phyloP scores from a whole-genome alignment of 805 yeast species.

The Deakozyma indianensis region DNA sequence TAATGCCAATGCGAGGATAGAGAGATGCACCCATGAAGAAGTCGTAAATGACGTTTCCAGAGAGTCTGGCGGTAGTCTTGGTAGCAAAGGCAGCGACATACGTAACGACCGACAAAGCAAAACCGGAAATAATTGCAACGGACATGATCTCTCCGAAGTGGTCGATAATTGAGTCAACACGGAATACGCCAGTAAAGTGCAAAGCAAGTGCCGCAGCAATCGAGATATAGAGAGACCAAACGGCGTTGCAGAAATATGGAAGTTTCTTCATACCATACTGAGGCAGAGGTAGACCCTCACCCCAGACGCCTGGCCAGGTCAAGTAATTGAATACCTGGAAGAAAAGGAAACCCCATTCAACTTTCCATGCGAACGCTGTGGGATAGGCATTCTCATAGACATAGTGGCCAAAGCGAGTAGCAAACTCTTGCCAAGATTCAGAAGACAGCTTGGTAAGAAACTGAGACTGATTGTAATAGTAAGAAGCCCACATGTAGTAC shows the following conservation, averaged over 20 bases:
- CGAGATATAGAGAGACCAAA: slow-evolving; percentile 65
- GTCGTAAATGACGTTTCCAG: slow-evolving; percentile 84
- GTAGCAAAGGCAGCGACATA: slow-evolving; percentile 55
- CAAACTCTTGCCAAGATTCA: slow-evolving; percentile 29
- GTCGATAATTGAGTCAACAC: slow-evolving; percentile 60
- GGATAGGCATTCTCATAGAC: slow-evolving; percentile 32
- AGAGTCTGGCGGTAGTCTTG: slow-evolving; percentile 76
- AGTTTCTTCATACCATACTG: slow-evolving; percentile 70
- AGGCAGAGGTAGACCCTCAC: slow-evolving; percentile 82
- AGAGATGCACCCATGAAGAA: slow-evolving; percentile 95
- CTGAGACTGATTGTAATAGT: slow-evolving; percentile 60
- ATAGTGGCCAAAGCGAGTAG: slow-evolving; percentile 32
- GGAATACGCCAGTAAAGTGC: slow-evolving; percentile 65
- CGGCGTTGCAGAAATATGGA: slow-evolving; percentile 89
- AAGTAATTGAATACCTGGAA: slow-evolving; percentile 64
- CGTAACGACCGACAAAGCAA: slow-evolving; percentile 48
- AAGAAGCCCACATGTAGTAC: slow-evolving; percentile 95
- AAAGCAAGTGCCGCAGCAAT: slow-evolving; percentile 41
- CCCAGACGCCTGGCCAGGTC: slow-evolving; percentile 85
- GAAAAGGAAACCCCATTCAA: slow-evolving; percentile 56
- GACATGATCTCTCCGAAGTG: slow-evolving; percentile 87
- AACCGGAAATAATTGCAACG: slow-evolving; percentile 72
- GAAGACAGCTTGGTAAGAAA: slow-evolving; percentile 53
- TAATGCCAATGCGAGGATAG: slow-evolving; percentile 85
- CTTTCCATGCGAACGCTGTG: slow-evolving; percentile 40